Base-by-base conservation (phyloP, 2,329 filamentous ascomycete species). In the Sordariomycetes sp. region DNA sequence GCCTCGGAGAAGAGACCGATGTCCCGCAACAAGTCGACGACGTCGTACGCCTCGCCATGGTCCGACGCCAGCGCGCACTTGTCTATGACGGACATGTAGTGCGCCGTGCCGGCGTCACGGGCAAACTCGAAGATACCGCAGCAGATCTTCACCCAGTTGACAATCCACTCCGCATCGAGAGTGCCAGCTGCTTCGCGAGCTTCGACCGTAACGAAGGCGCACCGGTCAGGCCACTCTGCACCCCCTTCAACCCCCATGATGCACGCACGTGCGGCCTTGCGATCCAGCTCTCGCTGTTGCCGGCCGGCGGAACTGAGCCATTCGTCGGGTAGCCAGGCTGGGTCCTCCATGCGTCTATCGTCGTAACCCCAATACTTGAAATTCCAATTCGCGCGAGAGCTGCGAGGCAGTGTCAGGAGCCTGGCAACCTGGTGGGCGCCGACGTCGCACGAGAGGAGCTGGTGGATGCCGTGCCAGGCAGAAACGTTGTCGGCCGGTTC, bases 171-270 rank as follows among this genome's bases (percentile, higher is more conserved):
- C 8, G 51, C 40, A 26, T 60, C 48, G 11, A 64, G 36, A 4
- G 51, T 47, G 1, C 57, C 57, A 6, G 35, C 41, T 0, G 52
- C 59, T 40, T 58, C 53, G 29, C 61, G 57, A 33, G 57, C 55
- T 47, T 64, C 60, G 30, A 65, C 15, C 9, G 53, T 55, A 26
- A 31, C 15, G 10, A 8, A 16, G 9, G 23, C 23, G 23, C 9
- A n/a, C 9, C n/a, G 9, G 23, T n/a, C 9, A 25, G n/a, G n/a
- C 23, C 9, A 25, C 23, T n/a, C n/a, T 9, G n/a, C 23, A 25
- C n/a, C n/a, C 9, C 24, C 14, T 5, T 5, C 42, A n/a, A n/a
- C n/a, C n/a, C n/a, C n/a, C n/a, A n/a, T n/a, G n/a, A n/a, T n/a
- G n/a, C n/a, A n/a, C n/a, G n/a, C n/a, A n/a, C n/a, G n/a, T n/a